Evolutionary conservation across 2,329 filamentous ascomycete species (phyloP).

Genomic region (Phyllosticta citrichinensis): DNA sequence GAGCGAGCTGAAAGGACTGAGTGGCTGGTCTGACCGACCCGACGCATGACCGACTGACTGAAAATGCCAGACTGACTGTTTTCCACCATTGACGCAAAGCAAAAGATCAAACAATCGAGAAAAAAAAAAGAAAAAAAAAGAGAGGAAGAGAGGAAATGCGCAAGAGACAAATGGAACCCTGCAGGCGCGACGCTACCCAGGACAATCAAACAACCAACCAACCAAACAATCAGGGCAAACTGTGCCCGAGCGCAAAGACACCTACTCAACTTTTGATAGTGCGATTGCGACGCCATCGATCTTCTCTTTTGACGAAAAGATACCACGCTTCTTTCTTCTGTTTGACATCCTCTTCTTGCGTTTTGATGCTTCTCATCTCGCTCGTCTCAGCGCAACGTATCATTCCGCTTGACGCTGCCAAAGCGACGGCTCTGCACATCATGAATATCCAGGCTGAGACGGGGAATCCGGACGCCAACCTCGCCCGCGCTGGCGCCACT

Average conservation of each 20-base stretch:
- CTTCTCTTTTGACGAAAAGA: neutral
- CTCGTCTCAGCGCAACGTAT: constrained; percentile 1
- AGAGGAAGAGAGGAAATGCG: neutral
- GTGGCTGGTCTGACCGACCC: too few species aligned
- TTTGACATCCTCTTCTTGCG: neutral
- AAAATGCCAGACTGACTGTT: neutral
- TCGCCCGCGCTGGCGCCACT: neutral
- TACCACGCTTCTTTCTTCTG: neutral
- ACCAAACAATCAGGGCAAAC: too few species aligned
- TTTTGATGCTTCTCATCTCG: neutral
- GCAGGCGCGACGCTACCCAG: too few species aligned
- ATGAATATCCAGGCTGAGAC: constrained; percentile 7
- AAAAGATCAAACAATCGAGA: neutral
- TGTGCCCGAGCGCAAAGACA: too few species aligned
- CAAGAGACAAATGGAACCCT: too few species aligned
- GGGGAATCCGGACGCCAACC: neutral
- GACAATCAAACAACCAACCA: too few species aligned
- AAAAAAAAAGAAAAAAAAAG: neutral
- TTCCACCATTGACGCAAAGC: neutral
- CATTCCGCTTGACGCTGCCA: constrained; percentile 8
- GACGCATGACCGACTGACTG: neutral
- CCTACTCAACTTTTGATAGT: too few species aligned
- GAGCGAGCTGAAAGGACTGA: too few species aligned
- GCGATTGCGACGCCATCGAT: neutral
- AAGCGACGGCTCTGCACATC: constrained; percentile 8